Evolutionary conservation across 116 monocot species (phyloP).

Genomic region (Dioscorea cayenensis): DNA sequence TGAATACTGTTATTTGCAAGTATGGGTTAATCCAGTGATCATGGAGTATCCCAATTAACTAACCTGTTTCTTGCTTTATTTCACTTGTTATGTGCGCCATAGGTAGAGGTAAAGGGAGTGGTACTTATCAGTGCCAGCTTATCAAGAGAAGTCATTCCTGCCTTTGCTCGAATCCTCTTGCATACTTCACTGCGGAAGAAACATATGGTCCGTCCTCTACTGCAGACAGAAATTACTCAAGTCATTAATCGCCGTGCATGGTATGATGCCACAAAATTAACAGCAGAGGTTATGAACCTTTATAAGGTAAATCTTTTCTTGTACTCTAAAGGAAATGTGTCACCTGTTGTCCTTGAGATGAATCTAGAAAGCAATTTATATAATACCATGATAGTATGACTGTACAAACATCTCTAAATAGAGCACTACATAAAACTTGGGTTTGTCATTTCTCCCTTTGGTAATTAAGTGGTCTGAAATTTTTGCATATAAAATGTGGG

Average conservation of each 20-base stretch:
- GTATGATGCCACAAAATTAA: slow-evolving; percentile 79
- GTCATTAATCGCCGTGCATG: slow-evolving; percentile 89
- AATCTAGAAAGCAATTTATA: too few relatives aligned
- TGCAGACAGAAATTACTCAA: slow-evolving; percentile 91
- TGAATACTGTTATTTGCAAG: too few relatives aligned
- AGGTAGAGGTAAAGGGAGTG: slow-evolving; percentile 83
- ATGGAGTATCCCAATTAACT: background rate
- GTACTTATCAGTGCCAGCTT: slow-evolving; percentile 74
- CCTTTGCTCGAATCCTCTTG: slow-evolving; percentile 93
- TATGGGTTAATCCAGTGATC: too few relatives aligned
- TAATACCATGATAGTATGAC: too few relatives aligned
- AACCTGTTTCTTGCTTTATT: background rate
- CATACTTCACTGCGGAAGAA: slow-evolving; percentile 90
- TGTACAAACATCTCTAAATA: too few relatives aligned
- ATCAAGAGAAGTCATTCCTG: slow-evolving; percentile 91
- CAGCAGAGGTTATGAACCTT: slow-evolving; percentile 56
- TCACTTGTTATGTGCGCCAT: background rate
- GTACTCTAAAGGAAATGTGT: slow-evolving; percentile 17
- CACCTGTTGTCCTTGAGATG: slow-evolving; percentile 61
- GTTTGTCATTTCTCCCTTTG: too few relatives aligned
- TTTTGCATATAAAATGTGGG: too few relatives aligned
- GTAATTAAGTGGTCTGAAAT: too few relatives aligned
- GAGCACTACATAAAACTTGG: too few relatives aligned
- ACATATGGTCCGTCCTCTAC: slow-evolving; percentile 82
- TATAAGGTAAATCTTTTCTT: slow-evolving; percentile 61